A percentile compares a stretch with the other conserved stretches of the same genome.
Evolutionary conservation across 2,329 filamentous ascomycete species (phyloP).

Genomic region (Cordyceps cicadae): DNA sequence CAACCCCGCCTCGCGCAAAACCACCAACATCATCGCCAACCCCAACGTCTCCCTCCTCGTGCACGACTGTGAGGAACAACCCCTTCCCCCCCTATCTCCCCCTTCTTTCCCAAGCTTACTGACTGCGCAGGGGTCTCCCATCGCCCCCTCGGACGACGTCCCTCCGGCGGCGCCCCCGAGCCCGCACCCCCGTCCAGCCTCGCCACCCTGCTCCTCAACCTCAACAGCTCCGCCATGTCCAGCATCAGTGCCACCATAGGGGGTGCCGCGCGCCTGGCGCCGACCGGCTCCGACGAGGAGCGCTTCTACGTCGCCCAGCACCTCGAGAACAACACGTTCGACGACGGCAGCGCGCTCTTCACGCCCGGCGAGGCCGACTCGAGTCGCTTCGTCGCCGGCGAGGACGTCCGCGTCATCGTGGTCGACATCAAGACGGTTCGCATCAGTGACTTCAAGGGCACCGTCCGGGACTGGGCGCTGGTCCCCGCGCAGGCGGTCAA

Average conservation of each 20-base stretch:
- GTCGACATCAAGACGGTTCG: conserved; percentile 78
- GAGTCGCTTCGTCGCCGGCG: conserved; percentile 66
- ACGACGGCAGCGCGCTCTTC: conserved; percentile 33
- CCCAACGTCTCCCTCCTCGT: conserved; percentile 88
- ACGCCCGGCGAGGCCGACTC: conserved; percentile 38
- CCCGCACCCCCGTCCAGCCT: conserved; percentile 64
- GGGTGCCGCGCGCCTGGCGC: conserved; percentile 69
- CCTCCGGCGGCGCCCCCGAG: conserved; percentile 53
- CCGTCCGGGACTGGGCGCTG: conserved; percentile 68
- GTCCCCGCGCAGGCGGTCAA: conserved; percentile 31
- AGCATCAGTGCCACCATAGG: conserved; percentile 92
- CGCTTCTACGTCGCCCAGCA: conserved; percentile 74
- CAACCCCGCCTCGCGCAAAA: conserved; percentile 70
- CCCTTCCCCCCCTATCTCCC: neutral
- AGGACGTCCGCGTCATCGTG: conserved; percentile 79
- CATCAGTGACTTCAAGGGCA: conserved; percentile 93
- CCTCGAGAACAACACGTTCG: conserved; percentile 86
- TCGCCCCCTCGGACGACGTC: conserved; percentile 58
- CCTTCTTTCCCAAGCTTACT: neutral
- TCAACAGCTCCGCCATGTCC: conserved; percentile 82
- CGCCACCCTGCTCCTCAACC: conserved; percentile 74
- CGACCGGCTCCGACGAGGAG: conserved; percentile 71
- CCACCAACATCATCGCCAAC: conserved; percentile 72
- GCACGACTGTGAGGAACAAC: conserved; percentile 64
- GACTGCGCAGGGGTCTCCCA: conserved; percentile 65